Percentiles rank a stretch among this genome's conserved stretches.
These are phyloP conservation scores for Prunus fruticosa DNA, from an alignment of 306 rosid genomes.

Conservation along the genomic window DNA sequence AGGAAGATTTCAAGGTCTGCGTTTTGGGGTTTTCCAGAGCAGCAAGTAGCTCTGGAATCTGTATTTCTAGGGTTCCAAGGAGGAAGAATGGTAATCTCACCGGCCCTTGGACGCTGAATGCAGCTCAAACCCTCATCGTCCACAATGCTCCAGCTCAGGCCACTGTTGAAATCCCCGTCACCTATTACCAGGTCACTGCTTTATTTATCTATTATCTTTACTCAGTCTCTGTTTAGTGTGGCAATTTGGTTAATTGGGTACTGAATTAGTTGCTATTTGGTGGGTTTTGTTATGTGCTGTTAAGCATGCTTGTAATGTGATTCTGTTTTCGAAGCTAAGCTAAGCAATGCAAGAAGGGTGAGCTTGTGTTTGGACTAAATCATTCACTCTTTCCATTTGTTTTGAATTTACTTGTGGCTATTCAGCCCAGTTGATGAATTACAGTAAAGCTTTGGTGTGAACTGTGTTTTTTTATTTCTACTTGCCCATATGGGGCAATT, in stretches of 20 bases:
- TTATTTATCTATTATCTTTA: not conserved
- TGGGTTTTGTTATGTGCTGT: not conserved
- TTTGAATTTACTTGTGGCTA: not conserved
- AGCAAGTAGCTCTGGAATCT: slow-evolving; percentile 15
- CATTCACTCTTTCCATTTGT: not conserved
- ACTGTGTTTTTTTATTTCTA: not conserved
- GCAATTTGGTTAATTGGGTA: not conserved
- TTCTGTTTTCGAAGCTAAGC: too few species aligned
- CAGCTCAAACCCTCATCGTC: slow-evolving; percentile 41
- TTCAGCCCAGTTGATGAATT: not conserved
- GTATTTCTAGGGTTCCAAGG: slow-evolving; percentile 27
- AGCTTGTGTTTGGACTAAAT: not conserved
- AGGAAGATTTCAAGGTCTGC: not conserved
- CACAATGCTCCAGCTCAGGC: slow-evolving; percentile 30
- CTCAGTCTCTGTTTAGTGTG: not conserved
- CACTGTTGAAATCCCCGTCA: slow-evolving; percentile 63
- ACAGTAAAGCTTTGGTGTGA: not conserved
- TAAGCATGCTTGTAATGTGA: too few species aligned
- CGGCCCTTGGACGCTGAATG: slow-evolving; percentile 54
- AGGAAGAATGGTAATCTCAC: slow-evolving; percentile 29
- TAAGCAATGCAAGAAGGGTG: too few species aligned
- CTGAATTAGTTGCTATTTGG: not conserved
- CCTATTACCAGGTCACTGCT: slow-evolving; percentile 68
- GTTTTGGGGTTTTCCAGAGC: slow-evolving; percentile 15
- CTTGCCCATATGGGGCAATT: not conserved